A percentile compares a stretch with the other conserved stretches of the same genome.
These are phyloP conservation scores for Westerdykella aurantiaca DNA, from an alignment of 2,329 filamentous ascomycete genomes.

Conservation along the genomic window DNA sequence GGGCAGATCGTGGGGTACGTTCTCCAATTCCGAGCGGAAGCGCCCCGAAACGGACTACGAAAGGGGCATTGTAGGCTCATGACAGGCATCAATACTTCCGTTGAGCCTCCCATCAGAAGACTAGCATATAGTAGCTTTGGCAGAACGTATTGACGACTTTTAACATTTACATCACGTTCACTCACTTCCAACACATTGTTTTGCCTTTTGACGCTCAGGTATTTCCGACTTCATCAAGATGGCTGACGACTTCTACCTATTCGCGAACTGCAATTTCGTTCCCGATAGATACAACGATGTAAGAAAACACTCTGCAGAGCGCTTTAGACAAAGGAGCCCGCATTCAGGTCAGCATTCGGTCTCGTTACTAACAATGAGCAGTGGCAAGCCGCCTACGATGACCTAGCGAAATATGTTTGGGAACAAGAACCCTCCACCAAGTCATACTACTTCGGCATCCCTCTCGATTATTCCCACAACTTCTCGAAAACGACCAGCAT, in stretches of 20 bases:
- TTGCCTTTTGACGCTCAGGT: too few relatives aligned
- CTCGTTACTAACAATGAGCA: slow-evolving; percentile 10
- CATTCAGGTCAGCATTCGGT: neutral
- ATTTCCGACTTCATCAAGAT: neutral
- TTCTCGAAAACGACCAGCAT: slow-evolving; percentile 26
- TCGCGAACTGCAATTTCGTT: slow-evolving; percentile 36
- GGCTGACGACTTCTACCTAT: slow-evolving; percentile 20
- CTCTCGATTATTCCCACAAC: slow-evolving; percentile 31
- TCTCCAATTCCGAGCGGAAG: too few relatives aligned
- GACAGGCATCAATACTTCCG: too few relatives aligned
- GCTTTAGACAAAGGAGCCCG: neutral
- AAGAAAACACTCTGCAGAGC: neutral
- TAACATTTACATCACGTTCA: too few relatives aligned
- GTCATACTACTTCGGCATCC: slow-evolving; percentile 43
- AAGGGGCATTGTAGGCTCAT: too few relatives aligned
- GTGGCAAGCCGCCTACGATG: slow-evolving; percentile 41
- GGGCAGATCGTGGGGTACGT: too few relatives aligned
- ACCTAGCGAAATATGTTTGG: slow-evolving; percentile 35
- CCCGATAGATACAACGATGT: slow-evolving; percentile 34
- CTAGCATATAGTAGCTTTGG: too few relatives aligned
- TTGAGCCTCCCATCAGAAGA: too few relatives aligned
- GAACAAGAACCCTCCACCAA: slow-evolving; percentile 33
- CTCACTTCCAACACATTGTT: too few relatives aligned
- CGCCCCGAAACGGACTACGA: too few relatives aligned
- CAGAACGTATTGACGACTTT: too few relatives aligned